These are phyloP conservation scores for Agrocybe chaxingu DNA, from an alignment of 768 basidiomycete species.

Conservation along the genomic window DNA sequence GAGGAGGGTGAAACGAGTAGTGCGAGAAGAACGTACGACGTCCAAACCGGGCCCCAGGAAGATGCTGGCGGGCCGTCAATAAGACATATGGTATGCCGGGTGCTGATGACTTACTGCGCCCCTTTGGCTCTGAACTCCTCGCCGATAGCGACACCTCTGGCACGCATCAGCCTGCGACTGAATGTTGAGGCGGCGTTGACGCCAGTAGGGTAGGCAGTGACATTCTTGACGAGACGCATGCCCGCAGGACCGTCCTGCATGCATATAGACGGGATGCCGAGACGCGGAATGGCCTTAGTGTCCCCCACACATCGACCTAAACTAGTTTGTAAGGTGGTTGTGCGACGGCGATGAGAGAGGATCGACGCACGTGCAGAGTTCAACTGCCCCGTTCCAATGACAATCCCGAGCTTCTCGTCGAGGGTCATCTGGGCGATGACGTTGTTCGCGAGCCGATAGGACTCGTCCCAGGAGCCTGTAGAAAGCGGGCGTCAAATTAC, in stretches of 20 bases:
- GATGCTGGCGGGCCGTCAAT: slow-evolving; percentile 24
- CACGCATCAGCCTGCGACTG: slow-evolving; percentile 60
- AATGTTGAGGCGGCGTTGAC: slow-evolving; percentile 52
- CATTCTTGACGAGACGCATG: slow-evolving; percentile 36
- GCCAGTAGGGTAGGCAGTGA: slow-evolving; percentile 55
- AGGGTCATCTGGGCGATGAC: slow-evolving; percentile 37
- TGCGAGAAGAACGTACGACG: slow-evolving; percentile 33
- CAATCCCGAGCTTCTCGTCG: slow-evolving; percentile 43
- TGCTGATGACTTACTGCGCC: slow-evolving; percentile 34
- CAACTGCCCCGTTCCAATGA: slow-evolving; percentile 44
- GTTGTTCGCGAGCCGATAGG: slow-evolving; percentile 34
- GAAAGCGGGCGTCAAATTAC: background rate
- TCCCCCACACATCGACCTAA: slow-evolving; percentile 47
- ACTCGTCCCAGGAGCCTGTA: slow-evolving; percentile 45
- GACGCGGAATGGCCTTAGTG: slow-evolving; percentile 35
- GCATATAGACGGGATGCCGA: slow-evolving; percentile 43
- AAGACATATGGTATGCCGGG: too few species aligned
- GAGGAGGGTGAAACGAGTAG: background rate
- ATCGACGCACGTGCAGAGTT: slow-evolving; percentile 28
- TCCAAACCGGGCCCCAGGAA: slow-evolving; percentile 54
- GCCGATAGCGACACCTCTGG: slow-evolving; percentile 59
- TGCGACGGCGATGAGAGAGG: too few species aligned
- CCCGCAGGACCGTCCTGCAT: slow-evolving; percentile 50
- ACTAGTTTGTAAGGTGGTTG: background rate
- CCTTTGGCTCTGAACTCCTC: slow-evolving; percentile 72